These are phyloP conservation scores for Trichoderma citrinoviride DNA, from an alignment of 2,329 filamentous ascomycete species.

Conservation along the genomic window DNA sequence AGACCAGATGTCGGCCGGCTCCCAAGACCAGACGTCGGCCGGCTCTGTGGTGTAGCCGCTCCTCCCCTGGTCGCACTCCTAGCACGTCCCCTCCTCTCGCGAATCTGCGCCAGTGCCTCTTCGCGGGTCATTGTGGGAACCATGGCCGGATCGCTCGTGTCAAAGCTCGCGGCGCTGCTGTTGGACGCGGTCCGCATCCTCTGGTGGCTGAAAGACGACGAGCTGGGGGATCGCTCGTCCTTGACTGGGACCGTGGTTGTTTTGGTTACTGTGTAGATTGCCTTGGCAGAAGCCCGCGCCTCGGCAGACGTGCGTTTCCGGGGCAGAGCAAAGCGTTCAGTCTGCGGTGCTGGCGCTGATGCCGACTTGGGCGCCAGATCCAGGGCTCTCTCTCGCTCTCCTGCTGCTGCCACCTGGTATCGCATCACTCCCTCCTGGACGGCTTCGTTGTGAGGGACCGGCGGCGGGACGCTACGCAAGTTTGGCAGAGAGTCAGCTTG, in stretches of 20 bases:
- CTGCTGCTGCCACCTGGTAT: conserved; percentile 2
- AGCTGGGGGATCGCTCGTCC: conserved; percentile 42
- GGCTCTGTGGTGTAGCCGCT: conserved; percentile 55
- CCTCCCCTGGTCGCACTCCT: conserved; percentile 64
- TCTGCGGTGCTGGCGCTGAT: conserved; percentile 24
- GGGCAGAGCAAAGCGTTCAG: not conserved
- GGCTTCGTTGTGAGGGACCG: conserved; percentile 30
- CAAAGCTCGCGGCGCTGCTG: conserved; percentile 45
- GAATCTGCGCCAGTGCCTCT: conserved; percentile 71
- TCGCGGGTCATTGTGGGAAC: conserved; percentile 69
- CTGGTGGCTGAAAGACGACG: conserved; percentile 45
- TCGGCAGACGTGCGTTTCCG: conserved; percentile 26
- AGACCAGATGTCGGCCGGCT: conserved; percentile 55
- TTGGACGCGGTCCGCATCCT: conserved; percentile 46
- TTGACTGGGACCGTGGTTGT: conserved; percentile 54
- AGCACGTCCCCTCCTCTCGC: conserved; percentile 68
- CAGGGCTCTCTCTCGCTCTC: not conserved
- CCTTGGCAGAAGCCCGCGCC: conserved; percentile 44
- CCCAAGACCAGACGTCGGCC: conserved; percentile 55
- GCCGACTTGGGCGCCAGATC: not conserved
- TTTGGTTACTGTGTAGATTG: conserved; percentile 48
- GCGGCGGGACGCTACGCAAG: conserved; percentile 46
- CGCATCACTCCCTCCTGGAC: conserved; percentile 12
- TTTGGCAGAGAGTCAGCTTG: conserved; percentile 36
- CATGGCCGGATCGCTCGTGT: conserved; percentile 56